Percentiles rank a stretch among this genome's conserved stretches.
These are phyloP conservation scores for Fusarium zealandicum DNA, from an alignment of 2,329 filamentous ascomycete species.

Conservation along the genomic window DNA sequence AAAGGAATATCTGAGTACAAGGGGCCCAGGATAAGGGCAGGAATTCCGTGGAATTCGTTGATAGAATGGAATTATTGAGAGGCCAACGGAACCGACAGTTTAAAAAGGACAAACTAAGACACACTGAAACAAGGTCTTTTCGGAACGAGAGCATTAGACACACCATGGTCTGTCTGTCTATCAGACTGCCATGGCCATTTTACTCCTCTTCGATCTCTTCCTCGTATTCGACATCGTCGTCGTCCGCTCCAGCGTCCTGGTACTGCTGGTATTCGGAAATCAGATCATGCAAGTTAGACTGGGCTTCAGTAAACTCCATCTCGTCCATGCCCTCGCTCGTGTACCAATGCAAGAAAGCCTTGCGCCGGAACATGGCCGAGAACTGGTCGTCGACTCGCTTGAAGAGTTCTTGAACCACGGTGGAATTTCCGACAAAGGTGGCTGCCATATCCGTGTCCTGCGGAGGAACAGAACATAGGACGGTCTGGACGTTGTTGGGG, in stretches of 20 bases:
- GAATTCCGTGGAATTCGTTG: no score
- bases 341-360: slow-evolving; percentile 99
- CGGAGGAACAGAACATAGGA: slow-evolving; percentile 97
- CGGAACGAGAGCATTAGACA: no score
- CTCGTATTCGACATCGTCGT: slow-evolving; percentile 93
- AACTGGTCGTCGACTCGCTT: slow-evolving; percentile 99
- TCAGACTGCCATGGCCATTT: no score
- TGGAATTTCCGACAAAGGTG: slow-evolving; percentile 99
- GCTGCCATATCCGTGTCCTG: slow-evolving; percentile 98
- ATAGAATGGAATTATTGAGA: no score
- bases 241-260: slow-evolving; percentile 96
- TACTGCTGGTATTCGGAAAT: slow-evolving; percentile 99
- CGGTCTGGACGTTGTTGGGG: slow-evolving; percentile 99
- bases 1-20: no score
- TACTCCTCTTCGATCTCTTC: slow-evolving; percentile 12
- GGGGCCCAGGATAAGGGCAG: no score
- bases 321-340: slow-evolving; percentile 99
- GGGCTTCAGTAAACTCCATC: slow-evolving; percentile 99
- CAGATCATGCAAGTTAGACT: slow-evolving; percentile 99
- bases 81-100: no score
- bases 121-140: no score
- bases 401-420: slow-evolving; percentile 99
- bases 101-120: no score
- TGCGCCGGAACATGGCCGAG: slow-evolving; percentile 99
- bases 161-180: no score